These are phyloP conservation scores for Dorcoceras hygrometricum DNA, from an alignment of 257 asterid genomes.

Conservation along the genomic window DNA sequence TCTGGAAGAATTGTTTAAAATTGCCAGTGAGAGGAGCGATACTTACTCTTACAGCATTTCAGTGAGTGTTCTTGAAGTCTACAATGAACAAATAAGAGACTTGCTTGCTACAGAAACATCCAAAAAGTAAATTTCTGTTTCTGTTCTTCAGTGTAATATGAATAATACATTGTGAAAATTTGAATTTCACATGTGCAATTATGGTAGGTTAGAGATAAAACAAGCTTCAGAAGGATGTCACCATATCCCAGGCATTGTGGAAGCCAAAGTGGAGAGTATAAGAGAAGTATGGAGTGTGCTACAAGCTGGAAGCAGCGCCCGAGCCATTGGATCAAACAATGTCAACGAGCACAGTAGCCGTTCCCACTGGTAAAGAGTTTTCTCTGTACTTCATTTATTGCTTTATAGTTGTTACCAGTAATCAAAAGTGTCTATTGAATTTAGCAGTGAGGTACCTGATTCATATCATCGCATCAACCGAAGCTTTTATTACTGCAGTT, in stretches of 20 bases:
- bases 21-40: constrained; percentile 71
- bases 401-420: neutral
- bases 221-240: constrained; percentile 92
- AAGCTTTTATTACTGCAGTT: neutral
- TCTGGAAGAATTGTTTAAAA: constrained; percentile 73
- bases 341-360: constrained; percentile 98
- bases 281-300: constrained; percentile 86
- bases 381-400: constrained; percentile 3
- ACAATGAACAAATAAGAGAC: constrained; percentile 94
- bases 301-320: constrained; percentile 90
- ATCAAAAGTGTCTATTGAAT: too few relatives aligned
- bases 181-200: constrained; percentile 15
- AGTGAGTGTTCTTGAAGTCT: constrained; percentile 98
- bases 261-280: constrained; percentile 76
- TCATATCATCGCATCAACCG: neutral
- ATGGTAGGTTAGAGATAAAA: constrained; percentile 81
- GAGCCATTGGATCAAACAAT: constrained; percentile 92
- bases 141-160: constrained; percentile 7
- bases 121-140: constrained; percentile 54
- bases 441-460: too few relatives aligned
- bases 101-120: constrained; percentile 70
- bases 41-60: constrained; percentile 65
- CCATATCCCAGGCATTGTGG: constrained; percentile 89
- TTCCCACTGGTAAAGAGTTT: constrained; percentile 81
- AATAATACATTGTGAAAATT: neutral